Conservation (phyloP, 495 filamentous ascomycete genomes). For the Staphylotrichum tortipilum region DNA sequence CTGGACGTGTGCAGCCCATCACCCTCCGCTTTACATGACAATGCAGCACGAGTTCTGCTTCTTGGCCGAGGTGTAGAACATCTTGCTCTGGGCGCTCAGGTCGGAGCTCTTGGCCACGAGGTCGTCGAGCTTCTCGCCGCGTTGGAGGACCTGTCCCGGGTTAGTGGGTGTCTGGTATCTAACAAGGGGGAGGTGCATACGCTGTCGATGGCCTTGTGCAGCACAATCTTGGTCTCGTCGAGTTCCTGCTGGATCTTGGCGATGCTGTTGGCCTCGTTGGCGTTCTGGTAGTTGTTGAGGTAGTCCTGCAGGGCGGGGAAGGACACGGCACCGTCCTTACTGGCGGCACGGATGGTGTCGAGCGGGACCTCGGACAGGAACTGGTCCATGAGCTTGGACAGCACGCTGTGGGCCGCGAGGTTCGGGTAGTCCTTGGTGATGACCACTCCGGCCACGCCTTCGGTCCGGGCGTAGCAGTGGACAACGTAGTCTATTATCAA, state of each 20-base stretch:
- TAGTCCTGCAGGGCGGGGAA: conserved; percentile 74
- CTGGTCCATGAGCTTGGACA: conserved; percentile 88
- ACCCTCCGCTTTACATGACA: conserved; percentile 55
- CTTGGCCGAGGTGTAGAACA: conserved; percentile 78
- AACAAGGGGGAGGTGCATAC: conserved; percentile 21
- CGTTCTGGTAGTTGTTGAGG: conserved; percentile 83
- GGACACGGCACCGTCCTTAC: conserved; percentile 37
- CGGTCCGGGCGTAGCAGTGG: conserved; percentile 80
- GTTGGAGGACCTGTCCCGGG: conserved; percentile 51
- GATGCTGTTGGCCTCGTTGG: conserved; percentile 78
- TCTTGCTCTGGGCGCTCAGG: conserved; percentile 81
- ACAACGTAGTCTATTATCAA: conserved; percentile 79
- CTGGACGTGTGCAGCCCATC: too few relatives aligned
- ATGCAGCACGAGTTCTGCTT: conserved; percentile 94
- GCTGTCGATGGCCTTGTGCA: conserved; percentile 93
- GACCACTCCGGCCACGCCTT: conserved; percentile 81
- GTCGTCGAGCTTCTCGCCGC: conserved; percentile 85
- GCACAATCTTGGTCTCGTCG: conserved; percentile 94
- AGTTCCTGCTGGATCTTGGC: conserved; percentile 94
- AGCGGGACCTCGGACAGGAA: conserved; percentile 76
- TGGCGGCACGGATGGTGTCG: conserved; percentile 49
- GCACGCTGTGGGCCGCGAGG: conserved; percentile 85
- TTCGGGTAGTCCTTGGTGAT: conserved; percentile 85
- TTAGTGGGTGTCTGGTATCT: conserved; percentile 1
- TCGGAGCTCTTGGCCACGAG: conserved; percentile 83